Conservation (phyloP, 2,329 filamentous ascomycete species). For the Neonectria ditissima region DNA sequence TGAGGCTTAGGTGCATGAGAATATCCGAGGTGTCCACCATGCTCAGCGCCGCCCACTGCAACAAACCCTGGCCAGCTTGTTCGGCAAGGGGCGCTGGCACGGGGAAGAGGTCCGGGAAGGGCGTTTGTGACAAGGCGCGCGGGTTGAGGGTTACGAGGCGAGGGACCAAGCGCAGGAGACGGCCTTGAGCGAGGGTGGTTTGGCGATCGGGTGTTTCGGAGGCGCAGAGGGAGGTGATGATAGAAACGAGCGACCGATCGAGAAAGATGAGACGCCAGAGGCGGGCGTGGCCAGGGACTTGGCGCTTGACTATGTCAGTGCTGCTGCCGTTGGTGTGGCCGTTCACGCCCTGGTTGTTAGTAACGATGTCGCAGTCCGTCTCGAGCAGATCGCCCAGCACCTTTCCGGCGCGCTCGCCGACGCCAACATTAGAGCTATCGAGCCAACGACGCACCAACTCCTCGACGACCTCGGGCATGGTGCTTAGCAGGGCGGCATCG, state of each 20-base stretch:
- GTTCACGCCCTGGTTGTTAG: conserved; percentile 44
- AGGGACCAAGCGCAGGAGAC: conserved; percentile 64
- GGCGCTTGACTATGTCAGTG: conserved; percentile 53
- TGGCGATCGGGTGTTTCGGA: conserved; percentile 52
- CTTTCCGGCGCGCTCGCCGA: conserved; percentile 64
- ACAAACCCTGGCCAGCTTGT: conserved; percentile 52
- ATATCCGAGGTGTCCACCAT: conserved; percentile 64
- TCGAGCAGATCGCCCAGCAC: conserved; percentile 67
- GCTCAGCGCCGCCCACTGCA: conserved; percentile 63
- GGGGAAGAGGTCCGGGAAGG: conserved; percentile 51
- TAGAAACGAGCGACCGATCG: conserved; percentile 56
- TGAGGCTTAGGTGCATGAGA: conserved; percentile 63
- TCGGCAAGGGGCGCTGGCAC: conserved; percentile 35
- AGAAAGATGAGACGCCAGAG: conserved; percentile 67
- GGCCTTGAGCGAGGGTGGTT: conserved; percentile 63
- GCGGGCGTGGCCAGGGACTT: conserved; percentile 60
- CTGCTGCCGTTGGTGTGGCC: conserved; percentile 40
- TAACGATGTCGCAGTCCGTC: conserved; percentile 61
- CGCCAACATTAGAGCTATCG: conserved; percentile 63
- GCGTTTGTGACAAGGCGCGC: conserved; percentile 51
- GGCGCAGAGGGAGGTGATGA: conserved; percentile 55
- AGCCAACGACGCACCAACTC: conserved; percentile 66
- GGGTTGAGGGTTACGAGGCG: conserved; percentile 63
- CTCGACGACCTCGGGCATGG: conserved; percentile 61
- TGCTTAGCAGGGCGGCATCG: conserved; percentile 63